These are phyloP conservation scores for Paraphaeosphaeria sporulosa DNA, from an alignment of 2,329 filamentous ascomycete genomes.

Conservation along the genomic window DNA sequence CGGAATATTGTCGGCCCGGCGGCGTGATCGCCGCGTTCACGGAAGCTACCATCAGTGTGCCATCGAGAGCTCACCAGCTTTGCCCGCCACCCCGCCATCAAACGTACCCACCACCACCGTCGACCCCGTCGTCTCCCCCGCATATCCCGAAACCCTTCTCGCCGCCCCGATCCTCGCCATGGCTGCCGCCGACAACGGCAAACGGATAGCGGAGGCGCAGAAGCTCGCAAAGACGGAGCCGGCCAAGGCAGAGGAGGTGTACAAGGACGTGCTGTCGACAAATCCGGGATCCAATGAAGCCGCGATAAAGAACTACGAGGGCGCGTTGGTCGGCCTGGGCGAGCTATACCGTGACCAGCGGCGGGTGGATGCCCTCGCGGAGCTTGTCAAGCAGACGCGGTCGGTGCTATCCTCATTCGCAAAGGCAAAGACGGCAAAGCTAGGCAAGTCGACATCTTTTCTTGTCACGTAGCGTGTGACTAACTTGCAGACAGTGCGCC, in stretches of 20 bases:
- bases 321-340: conserved; percentile 84
- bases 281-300: conserved; percentile 85
- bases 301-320: conserved; percentile 90
- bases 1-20: conserved; percentile 4
- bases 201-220: conserved; percentile 87
- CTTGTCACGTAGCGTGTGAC: background rate
- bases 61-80: background rate
- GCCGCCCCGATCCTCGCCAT: conserved; percentile 27
- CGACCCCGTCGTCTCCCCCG: conserved; percentile 7
- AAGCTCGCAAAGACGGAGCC: conserved; percentile 82
- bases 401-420: conserved; percentile 94
- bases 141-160: conserved; percentile 1
- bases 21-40: conserved; percentile 1
- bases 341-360: conserved; percentile 92
- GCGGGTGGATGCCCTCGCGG: conserved; percentile 82
- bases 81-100: background rate
- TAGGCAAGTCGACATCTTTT: conserved; percentile 68
- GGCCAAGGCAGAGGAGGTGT: conserved; percentile 82
- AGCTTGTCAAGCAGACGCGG: conserved; percentile 88
- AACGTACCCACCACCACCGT: conserved; percentile 6
- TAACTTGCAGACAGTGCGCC: conserved; percentile 71
- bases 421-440: conserved; percentile 97
- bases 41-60: background rate
- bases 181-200: conserved; percentile 58
- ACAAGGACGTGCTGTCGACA: conserved; percentile 87